phyloP scores from a whole-genome alignment of 2,329 filamentous ascomycete species.

The Fusarium haematococcum region DNA sequence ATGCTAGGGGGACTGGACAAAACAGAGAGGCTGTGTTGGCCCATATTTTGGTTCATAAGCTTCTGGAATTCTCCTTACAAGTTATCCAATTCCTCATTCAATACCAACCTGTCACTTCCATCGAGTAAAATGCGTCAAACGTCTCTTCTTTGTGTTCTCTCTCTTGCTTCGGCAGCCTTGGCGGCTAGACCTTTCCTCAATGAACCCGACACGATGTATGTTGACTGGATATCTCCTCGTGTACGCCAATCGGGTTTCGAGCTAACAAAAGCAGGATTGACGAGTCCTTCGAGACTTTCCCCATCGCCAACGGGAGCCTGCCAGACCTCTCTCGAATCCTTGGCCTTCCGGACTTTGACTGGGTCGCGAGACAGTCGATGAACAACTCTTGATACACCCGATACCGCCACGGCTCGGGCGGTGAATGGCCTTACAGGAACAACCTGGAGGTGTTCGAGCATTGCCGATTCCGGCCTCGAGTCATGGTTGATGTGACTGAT shows the following conservation, averaged over 20 bases:
- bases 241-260: no score
- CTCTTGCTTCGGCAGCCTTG: neutral
- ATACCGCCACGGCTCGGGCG: neutral
- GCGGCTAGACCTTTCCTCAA: neutral
- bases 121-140: neutral
- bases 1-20: neutral
- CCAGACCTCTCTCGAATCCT: neutral
- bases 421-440: neutral
- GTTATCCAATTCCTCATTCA: neutral
- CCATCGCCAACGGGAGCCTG: neutral
- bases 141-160: neutral
- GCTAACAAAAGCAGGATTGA: neutral
- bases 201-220: neutral
- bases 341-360: neutral
- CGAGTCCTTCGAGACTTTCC: neutral
- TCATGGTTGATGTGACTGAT: neutral
- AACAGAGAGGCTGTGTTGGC: neutral
- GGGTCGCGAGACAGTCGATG: neutral
- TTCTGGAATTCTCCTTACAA: neutral
- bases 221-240: neutral
- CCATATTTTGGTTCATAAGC: neutral
- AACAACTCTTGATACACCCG: neutral
- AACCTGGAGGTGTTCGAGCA: neutral
- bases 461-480: neutral
- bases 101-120: neutral